Percentiles rank a stretch among this genome's conserved stretches.
Evolutionary conservation across 2,329 filamentous ascomycete species (phyloP).

Genomic region (Pseudogymnoascus sp.): DNA sequence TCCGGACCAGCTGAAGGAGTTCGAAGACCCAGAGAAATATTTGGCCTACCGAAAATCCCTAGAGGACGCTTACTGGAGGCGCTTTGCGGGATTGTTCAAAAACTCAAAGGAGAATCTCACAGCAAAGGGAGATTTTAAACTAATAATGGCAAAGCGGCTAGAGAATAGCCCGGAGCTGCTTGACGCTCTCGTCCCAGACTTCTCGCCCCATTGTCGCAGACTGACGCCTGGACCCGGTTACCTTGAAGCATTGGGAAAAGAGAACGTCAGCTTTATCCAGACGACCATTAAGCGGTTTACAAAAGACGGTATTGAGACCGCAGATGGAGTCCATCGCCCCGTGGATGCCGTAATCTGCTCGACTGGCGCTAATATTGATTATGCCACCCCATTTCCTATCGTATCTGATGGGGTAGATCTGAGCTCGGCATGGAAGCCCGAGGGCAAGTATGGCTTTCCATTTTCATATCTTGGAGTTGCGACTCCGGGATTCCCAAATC

Average conservation of each 20-base stretch:
- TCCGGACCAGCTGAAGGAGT: slow-evolving; percentile 45
- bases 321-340: slow-evolving; percentile 46
- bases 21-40: slow-evolving; percentile 54
- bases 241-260: slow-evolving; percentile 53
- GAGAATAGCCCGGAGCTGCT: slow-evolving; percentile 47
- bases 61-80: slow-evolving; percentile 55
- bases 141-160: slow-evolving; percentile 47
- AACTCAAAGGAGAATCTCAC: slow-evolving; percentile 42
- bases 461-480: slow-evolving; percentile 60
- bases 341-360: slow-evolving; percentile 61
- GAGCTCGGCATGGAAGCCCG: slow-evolving; percentile 46
- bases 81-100: slow-evolving; percentile 47
- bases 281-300: slow-evolving; percentile 52
- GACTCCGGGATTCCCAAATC: slow-evolving; percentile 58
- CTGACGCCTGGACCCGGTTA: slow-evolving; percentile 61
- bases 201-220: slow-evolving; percentile 55
- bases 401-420: slow-evolving; percentile 47
- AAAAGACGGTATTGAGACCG: slow-evolving; percentile 49
- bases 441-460: slow-evolving; percentile 51
- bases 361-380: slow-evolving; percentile 56
- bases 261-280: slow-evolving; percentile 55
- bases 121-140: slow-evolving; percentile 39
- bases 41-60: slow-evolving; percentile 49
- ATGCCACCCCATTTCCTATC: slow-evolving; percentile 54
- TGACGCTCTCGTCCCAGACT: slow-evolving; percentile 51